These are phyloP conservation scores for Sanghuangporus sanghuang DNA, from an alignment of 1,284 basidiomycete genomes.

Conservation along the genomic window DNA sequence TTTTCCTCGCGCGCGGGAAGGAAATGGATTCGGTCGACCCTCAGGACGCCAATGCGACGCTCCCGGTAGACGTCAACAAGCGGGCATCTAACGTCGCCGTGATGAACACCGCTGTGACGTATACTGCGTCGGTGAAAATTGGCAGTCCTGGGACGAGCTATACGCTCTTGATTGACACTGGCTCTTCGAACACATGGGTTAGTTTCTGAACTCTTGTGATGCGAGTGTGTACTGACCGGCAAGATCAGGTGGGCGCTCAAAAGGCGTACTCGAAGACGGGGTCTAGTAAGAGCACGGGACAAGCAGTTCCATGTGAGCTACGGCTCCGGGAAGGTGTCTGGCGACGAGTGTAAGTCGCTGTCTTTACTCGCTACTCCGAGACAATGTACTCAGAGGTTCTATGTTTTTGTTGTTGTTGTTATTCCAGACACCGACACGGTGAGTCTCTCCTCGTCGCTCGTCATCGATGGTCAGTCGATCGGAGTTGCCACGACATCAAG, in stretches of 20 bases:
- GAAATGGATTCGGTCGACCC: not conserved
- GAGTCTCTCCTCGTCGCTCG: conserved; percentile 21
- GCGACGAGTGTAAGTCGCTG: conserved; percentile 8
- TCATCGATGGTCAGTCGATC: conserved; percentile 30
- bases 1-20: conserved; percentile 1
- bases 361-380: not conserved
- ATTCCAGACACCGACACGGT: conserved; percentile 24
- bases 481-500: conserved; percentile 33
- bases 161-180: conserved; percentile 15
- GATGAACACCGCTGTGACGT: conserved; percentile 13
- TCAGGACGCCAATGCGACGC: not conserved
- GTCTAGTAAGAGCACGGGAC: conserved; percentile 17
- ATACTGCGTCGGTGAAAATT: conserved; percentile 14
- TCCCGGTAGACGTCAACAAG: not conserved
- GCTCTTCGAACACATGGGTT: conserved; percentile 25
- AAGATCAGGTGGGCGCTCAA: conserved; percentile 20
- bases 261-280: conserved; percentile 17
- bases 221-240: not conserved
- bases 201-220: not conserved
- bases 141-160: conserved; percentile 18
- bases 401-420: not conserved
- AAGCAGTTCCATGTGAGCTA: conserved; percentile 16
- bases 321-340: conserved; percentile 16
- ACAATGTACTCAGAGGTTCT: not conserved
- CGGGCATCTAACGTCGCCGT: conserved; percentile 3